These are phyloP conservation scores for Thelonectria discophora DNA, from an alignment of 2,329 filamentous ascomycete species.

Conservation along the genomic window DNA sequence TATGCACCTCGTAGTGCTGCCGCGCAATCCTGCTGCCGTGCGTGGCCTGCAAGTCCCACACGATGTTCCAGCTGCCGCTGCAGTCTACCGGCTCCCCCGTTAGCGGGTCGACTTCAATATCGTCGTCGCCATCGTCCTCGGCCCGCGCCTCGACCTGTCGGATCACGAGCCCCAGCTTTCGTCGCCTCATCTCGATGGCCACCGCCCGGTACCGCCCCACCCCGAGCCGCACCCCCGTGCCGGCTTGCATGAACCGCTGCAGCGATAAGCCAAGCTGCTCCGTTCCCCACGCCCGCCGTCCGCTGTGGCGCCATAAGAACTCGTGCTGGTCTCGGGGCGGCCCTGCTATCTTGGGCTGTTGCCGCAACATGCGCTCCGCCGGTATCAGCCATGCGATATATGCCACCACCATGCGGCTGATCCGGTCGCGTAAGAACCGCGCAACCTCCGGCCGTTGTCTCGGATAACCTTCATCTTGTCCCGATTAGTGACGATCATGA, in stretches of 20 bases:
- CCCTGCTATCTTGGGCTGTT: background rate
- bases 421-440: background rate
- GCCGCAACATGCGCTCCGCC: background rate
- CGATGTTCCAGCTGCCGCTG: conserved; percentile 9
- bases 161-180: background rate
- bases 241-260: background rate
- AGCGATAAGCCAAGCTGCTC: background rate
- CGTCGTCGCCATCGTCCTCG: background rate
- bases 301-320: background rate
- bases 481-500: conserved; percentile 1
- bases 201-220: conserved; percentile 6
- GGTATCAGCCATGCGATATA: conserved; percentile 15
- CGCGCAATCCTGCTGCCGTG: background rate
- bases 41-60: conserved; percentile 5
- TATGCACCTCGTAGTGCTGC: conserved; percentile 11
- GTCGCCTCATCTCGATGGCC: conserved; percentile 3
- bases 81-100: conserved; percentile 11
- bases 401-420: conserved; percentile 19
- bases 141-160: background rate
- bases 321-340: background rate
- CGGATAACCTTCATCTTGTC: conserved; percentile 10
- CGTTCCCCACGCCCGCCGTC: background rate
- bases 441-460: conserved; percentile 4
- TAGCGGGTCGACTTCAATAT: conserved; percentile 6
- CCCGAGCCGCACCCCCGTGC: background rate